These are phyloP conservation scores for Pythium volutum DNA, from an alignment of 352 stramenopile genomes.

Conservation along the genomic window DNA sequence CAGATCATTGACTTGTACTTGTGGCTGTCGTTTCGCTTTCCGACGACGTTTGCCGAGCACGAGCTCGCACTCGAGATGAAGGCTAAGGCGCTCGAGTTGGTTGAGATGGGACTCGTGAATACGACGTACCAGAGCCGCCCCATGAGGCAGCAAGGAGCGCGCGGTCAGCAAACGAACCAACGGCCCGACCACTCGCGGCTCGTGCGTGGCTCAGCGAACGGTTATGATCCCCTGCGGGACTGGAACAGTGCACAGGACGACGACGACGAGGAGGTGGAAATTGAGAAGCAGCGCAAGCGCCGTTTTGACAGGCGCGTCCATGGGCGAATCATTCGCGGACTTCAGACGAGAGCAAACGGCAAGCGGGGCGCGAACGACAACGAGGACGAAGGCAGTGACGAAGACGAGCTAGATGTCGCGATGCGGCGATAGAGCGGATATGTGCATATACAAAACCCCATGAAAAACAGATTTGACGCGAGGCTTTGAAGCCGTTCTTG, in stretches of 20 bases:
- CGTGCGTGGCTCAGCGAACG: not conserved
- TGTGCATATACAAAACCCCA: no score
- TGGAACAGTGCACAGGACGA: slow-evolving; percentile 9
- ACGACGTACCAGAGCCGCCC: slow-evolving; percentile 71
- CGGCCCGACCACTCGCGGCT: slow-evolving; percentile 14
- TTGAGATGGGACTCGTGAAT: slow-evolving; percentile 70
- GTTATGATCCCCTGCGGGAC: slow-evolving; percentile 11
- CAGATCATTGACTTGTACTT: slow-evolving; percentile 93
- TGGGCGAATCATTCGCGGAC: slow-evolving; percentile 16
- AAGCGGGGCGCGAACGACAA: not conserved
- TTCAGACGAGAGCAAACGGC: not conserved
- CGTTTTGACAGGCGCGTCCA: slow-evolving; percentile 12
- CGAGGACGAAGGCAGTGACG: slow-evolving; percentile 7
- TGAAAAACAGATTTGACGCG: no score
- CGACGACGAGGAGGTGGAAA: not conserved
- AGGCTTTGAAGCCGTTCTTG: no score
- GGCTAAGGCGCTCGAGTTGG: slow-evolving; percentile 52
- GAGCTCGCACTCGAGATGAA: slow-evolving; percentile 67
- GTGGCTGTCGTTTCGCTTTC: slow-evolving; percentile 92
- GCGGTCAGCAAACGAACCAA: not conserved
- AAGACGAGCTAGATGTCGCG: slow-evolving; percentile 7
- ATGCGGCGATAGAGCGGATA: slow-evolving; percentile 10
- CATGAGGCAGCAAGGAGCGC: slow-evolving; percentile 26
- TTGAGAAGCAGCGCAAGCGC: no score
- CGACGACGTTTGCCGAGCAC: slow-evolving; percentile 78